Base-by-base conservation (phyloP, 768 basidiomycete genomes). In the Auricularia sp. region DNA sequence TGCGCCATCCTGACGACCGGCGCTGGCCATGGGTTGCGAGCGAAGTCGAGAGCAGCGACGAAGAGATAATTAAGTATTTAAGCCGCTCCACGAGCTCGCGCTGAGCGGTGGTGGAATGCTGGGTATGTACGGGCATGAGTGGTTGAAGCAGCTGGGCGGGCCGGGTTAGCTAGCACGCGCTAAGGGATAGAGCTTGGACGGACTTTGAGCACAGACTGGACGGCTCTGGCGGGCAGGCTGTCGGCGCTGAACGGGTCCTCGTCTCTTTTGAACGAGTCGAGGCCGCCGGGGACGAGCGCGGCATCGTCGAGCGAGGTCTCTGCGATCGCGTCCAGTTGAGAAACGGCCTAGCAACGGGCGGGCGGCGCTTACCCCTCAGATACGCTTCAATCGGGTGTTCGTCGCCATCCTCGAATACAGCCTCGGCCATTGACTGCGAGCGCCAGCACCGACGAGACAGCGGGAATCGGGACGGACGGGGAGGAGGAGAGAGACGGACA, bases 1-100 rank as follows among this genome's bases (percentile, higher is more conserved):
- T 69, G 64, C 63, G 75, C 69, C 53, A 74, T 71, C 44, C 79
- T 74, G 58, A 68, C 73, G 14, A 65, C 69, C 64, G 68, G 74
- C 56, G 62, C 54, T 60, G 72, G 68, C 67, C 69, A 67, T 81
- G 74, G 36, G 81, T 68, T 47, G 84, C 70, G 64, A 86, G 77
- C 62, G 83, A 76, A 2, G 83, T 73, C 3, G 87, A 83, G n/a
- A 91, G 79, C 8, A 91, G 77, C 7, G 88, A 84, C 2, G 90
- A 91, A 3, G 90, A 90, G 65, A 91, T 90, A 3, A 91, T 83
- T 65, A 83, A 84, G 79, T 91, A 91, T 72, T 91, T 91, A 83
- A 92, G 91, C 51, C 82, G 86, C 74, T 92, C 90, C 8, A 84
- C 82, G 68, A 90, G 88, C 21, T 81, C 78, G 43, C 61, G 53